Percentiles rank a stretch among this genome's conserved stretches.
Evolutionary conservation across 1,284 basidiomycete genomes (phyloP).

Genomic region (Apiotrichum brassicae): DNA sequence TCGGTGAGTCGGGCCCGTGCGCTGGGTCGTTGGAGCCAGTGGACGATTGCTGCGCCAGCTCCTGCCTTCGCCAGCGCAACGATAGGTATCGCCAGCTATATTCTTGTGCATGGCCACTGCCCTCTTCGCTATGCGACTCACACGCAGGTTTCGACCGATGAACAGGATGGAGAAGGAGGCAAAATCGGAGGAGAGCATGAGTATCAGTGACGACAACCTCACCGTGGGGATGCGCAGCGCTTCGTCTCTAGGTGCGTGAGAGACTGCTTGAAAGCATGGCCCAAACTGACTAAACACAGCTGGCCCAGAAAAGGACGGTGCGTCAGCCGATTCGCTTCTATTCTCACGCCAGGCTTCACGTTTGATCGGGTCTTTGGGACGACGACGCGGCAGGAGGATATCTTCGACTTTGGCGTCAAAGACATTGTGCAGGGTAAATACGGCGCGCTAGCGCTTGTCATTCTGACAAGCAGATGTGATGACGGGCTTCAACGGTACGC

Average conservation of each 20-base stretch:
- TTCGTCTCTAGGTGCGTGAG: constrained; percentile 58
- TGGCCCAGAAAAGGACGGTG: constrained; percentile 47
- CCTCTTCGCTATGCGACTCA: background rate
- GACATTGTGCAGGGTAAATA: constrained; percentile 52
- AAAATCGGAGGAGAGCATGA: constrained; percentile 83
- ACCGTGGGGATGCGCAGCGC: constrained; percentile 67
- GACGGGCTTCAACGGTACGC: constrained; percentile 96
- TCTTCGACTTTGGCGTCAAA: constrained; percentile 98
- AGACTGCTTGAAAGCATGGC: background rate
- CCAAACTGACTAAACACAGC: constrained; percentile 24
- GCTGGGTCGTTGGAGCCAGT: too few species aligned
- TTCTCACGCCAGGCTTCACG: constrained; percentile 63
- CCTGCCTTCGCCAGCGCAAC: too few species aligned
- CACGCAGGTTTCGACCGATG: constrained; percentile 79
- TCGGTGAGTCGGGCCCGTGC: constrained; percentile 16
- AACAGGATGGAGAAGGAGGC: constrained; percentile 88
- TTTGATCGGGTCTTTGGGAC: constrained; percentile 97
- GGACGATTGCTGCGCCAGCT: too few species aligned
- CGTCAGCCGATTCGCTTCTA: too few species aligned
- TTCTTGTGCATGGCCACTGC: too few species aligned
- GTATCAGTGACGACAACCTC: constrained; percentile 74
- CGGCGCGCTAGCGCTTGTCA: background rate
- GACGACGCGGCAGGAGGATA: constrained; percentile 82
- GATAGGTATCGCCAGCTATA: too few species aligned
- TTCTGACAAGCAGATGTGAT: constrained; percentile 70